Evolutionary conservation across 257 asterid genomes (phyloP).

Genomic region (Lavandula angustifolia): DNA sequence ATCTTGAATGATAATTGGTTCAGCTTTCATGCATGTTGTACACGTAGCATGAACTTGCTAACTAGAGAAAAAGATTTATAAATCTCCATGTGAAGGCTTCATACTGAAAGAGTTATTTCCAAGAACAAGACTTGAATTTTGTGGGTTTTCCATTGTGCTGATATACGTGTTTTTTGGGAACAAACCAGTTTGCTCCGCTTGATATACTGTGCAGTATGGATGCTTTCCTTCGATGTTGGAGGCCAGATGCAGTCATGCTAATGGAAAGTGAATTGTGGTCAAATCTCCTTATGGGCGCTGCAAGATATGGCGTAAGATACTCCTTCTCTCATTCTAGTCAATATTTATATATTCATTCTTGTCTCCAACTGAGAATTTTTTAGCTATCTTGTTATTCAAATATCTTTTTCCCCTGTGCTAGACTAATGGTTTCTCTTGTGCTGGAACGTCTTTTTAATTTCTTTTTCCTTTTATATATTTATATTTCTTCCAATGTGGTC

Average conservation of each 20-base stretch:
- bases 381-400: conserved; percentile 8
- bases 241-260: conserved; percentile 72
- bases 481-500: conserved; percentile 16
- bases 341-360: neutral
- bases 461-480: conserved; percentile 5
- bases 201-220: conserved; percentile 78
- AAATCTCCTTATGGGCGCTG: conserved; percentile 80
- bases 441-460: neutral
- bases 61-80: neutral
- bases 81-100: neutral
- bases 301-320: conserved; percentile 59
- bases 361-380: neutral
- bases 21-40: neutral
- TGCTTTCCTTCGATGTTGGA: conserved; percentile 81
- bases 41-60: neutral
- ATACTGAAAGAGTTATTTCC: neutral
- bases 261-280: conserved; percentile 97
- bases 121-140: conserved; percentile 9
- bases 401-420: neutral
- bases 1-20: neutral
- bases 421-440: conserved; percentile 2
- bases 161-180: conserved; percentile 10
- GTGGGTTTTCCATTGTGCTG: conserved; percentile 5
- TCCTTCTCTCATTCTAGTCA: conserved; percentile 19
- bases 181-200: conserved; percentile 87